Base-by-base conservation (phyloP, 495 filamentous ascomycete species). In the Penicillium paxilli region DNA sequence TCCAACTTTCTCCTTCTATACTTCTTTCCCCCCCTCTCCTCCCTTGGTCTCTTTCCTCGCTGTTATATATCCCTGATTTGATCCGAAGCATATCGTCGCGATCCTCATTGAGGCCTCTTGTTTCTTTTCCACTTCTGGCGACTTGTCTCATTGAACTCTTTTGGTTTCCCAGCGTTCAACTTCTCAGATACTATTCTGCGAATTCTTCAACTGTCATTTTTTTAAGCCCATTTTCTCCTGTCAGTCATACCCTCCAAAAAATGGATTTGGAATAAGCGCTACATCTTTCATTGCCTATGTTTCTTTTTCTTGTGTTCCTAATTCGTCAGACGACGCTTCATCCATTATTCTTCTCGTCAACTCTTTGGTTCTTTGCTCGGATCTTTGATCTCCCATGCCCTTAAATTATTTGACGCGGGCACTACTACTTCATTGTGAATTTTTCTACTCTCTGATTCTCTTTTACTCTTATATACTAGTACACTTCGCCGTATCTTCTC, bases 41-140 rank as follows among this genome's bases (percentile, higher is more conserved):
- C 30, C 30, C 30, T n/a, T n/a, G n/a, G 37, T 44, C 33, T 56
- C 48, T 54, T 53, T 45, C 42, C 17, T 52, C 48, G 33, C 26
- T 57, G 60, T 65, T 68, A 67, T 64, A 64, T 67, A 66, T 68
- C 64, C 63, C 60, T 62, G 60, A 53, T 66, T 67, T 60, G 61
- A 64, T 57, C 55, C 55, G 54, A 64, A 62, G 66, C 60, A 67
- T 63, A 54, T 40, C 50, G 51, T 59, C 55, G 49, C 60, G 51
- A 57, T 56, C 60, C 54, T 63, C 55, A 40, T 57, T 37, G 44
- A 54, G 51, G 44, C 53, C 49, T 51, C 47, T 48, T 62, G 37
- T 51, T 54, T 51, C 26, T 59, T 59, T n/a, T 49, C 42, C 51
- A 16, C 26, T 23, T 57, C 46, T 54, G 54, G 45, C 45, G 52